phyloP scores from a whole-genome alignment of 495 filamentous ascomycete genomes.

The Tuber brumale region DNA sequence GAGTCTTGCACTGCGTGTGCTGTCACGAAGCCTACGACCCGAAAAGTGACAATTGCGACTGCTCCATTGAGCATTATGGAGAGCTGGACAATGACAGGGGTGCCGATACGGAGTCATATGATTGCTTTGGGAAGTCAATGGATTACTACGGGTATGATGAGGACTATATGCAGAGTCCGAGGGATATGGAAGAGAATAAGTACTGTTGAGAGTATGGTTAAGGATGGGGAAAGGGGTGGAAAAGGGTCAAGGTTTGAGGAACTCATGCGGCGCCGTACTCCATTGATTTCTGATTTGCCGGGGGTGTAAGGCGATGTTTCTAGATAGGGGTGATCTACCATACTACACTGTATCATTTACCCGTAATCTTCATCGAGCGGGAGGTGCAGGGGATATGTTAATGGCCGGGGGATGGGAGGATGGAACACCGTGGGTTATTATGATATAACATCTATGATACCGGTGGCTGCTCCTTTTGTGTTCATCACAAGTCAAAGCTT shows the following conservation, averaged over 20 bases:
- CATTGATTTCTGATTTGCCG: not conserved
- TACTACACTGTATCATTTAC: not conserved
- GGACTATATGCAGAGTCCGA: not conserved
- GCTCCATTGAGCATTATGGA: not conserved
- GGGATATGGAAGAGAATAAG: conserved; percentile 1
- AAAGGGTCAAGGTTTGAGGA: not conserved
- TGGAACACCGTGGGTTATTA: not conserved
- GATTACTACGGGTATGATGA: not conserved
- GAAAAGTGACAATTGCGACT: not conserved
- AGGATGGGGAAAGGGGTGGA: not conserved
- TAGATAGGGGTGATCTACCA: not conserved
- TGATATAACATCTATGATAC: too few relatives aligned
- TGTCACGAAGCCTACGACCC: not conserved
- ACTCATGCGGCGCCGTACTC: not conserved
- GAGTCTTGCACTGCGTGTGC: not conserved
- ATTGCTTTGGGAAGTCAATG: not conserved
- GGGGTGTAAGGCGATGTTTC: not conserved
- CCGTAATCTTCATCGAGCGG: not conserved
- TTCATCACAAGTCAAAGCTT: not conserved
- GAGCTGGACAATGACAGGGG: not conserved
- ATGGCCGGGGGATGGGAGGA: not conserved
- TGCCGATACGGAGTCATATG: not conserved
- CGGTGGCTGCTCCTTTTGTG: not conserved
- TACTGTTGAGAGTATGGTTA: not conserved
- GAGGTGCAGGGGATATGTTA: not conserved